phyloP scores from a whole-genome alignment of 495 filamentous ascomycete species.

The Hypoxylon fuscum region DNA sequence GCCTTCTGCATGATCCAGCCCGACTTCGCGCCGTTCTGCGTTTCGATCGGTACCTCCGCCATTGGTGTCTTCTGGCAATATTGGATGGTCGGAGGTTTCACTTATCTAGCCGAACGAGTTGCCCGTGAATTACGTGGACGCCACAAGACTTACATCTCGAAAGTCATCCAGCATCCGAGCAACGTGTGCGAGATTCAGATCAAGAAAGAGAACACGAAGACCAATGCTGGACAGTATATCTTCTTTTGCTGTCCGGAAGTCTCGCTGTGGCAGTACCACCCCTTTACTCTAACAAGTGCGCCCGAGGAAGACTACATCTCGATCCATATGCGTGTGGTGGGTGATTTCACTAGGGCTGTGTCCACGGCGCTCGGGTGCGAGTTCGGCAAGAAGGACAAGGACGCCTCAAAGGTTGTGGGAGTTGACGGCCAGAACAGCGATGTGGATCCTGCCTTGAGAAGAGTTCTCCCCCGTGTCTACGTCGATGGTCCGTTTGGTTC shows the following conservation, averaged over 20 bases:
- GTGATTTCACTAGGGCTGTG: conserved; percentile 72
- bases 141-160: conserved; percentile 81
- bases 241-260: conserved; percentile 84
- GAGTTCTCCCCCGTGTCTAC: conserved; percentile 76
- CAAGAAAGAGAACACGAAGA: conserved; percentile 81
- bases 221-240: conserved; percentile 83
- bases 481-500: conserved; percentile 83
- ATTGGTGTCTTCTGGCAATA: conserved; percentile 83
- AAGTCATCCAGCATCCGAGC: conserved; percentile 84
- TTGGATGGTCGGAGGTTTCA: conserved; percentile 78
- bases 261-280: conserved; percentile 81
- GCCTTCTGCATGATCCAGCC: conserved; percentile 84
- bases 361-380: conserved; percentile 75
- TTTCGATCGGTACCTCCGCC: conserved; percentile 63
- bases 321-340: conserved; percentile 76
- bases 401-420: conserved; percentile 69
- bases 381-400: conserved; percentile 65
- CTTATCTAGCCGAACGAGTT: conserved; percentile 75
- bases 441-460: conserved; percentile 72
- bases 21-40: conserved; percentile 75
- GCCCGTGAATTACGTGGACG: conserved; percentile 74
- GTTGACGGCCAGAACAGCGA: conserved; percentile 66
- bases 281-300: conserved; percentile 80
- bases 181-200: conserved; percentile 87
- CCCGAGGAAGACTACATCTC: conserved; percentile 86